These are phyloP conservation scores for Hypholoma sublateritium DNA, from an alignment of 768 basidiomycete genomes.

Conservation along the genomic window DNA sequence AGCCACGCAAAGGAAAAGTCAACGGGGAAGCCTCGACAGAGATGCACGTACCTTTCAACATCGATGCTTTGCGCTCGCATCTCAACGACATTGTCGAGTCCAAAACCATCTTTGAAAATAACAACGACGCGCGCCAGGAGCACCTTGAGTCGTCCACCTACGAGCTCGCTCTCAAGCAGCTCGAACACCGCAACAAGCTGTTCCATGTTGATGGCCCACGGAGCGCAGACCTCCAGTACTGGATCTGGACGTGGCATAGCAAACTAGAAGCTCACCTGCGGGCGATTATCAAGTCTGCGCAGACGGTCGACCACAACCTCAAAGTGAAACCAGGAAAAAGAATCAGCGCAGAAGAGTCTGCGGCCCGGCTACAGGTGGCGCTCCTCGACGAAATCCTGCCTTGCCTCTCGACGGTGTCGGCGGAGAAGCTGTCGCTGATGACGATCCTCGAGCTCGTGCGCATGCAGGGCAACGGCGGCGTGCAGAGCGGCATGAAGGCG, in stretches of 20 bases:
- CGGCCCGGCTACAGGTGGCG: background rate
- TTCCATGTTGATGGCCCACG: conserved; percentile 55
- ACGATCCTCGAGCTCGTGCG: conserved; percentile 90
- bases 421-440: conserved; percentile 82
- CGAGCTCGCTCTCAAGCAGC: conserved; percentile 73
- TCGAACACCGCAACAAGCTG: conserved; percentile 59
- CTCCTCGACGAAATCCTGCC: conserved; percentile 1
- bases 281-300: conserved; percentile 42
- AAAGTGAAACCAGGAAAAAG: background rate
- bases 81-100: conserved; percentile 64
- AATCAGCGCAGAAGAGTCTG: background rate
- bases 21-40: conserved; percentile 12
- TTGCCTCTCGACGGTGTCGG: conserved; percentile 46
- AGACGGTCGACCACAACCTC: background rate
- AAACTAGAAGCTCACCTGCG: conserved; percentile 52
- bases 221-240: conserved; percentile 54
- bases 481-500: conserved; percentile 88
- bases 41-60: conserved; percentile 68
- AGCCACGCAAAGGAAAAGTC: no score
- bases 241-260: conserved; percentile 89
- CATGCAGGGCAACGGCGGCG: conserved; percentile 70
- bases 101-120: conserved; percentile 61
- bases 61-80: conserved; percentile 68
- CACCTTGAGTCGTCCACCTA: conserved; percentile 85
- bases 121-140: conserved; percentile 73